Conservation (phyloP, 805 yeast species). For the Metschnikowia reukaufii region DNA sequence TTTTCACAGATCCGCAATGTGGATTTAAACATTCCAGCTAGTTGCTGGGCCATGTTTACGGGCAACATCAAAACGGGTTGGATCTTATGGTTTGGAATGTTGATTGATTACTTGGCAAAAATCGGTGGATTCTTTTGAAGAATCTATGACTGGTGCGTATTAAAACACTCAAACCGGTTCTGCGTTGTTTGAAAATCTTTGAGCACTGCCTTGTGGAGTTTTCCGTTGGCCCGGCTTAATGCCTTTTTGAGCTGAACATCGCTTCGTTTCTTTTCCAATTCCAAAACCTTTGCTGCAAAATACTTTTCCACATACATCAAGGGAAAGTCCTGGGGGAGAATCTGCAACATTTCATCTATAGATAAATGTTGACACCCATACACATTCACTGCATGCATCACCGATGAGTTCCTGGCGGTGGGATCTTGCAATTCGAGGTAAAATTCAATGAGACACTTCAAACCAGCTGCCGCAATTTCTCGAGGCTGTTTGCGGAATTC, state of each 20-base stretch:
- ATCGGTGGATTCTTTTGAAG: conserved; percentile 37
- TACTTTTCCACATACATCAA: conserved; percentile 30
- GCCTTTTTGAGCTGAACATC: conserved; percentile 26
- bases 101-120: conserved; percentile 61
- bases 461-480: conserved; percentile 8
- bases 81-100: conserved; percentile 62
- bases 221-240: conserved; percentile 31
- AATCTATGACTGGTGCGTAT: too few relatives aligned
- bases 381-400: conserved; percentile 29
- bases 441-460: conserved; percentile 20
- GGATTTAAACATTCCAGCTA: conserved; percentile 71
- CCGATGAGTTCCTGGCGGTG: conserved; percentile 18
- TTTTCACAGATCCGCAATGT: conserved; percentile 69
- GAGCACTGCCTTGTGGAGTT: conserved; percentile 21
- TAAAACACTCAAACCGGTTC: too few relatives aligned
- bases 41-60: conserved; percentile 81
- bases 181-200: conserved; percentile 20
- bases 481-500: neutral
- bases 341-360: conserved; percentile 26
- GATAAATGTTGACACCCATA: conserved; percentile 25
- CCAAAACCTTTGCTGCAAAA: conserved; percentile 22
- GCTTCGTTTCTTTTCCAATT: conserved; percentile 21
- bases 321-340: conserved; percentile 34
- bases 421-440: conserved; percentile 19
- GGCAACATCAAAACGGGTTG: conserved; percentile 78